Evolutionary conservation across 2,329 filamentous ascomycete genomes (phyloP).

Genomic region (Aphanocladium album): DNA sequence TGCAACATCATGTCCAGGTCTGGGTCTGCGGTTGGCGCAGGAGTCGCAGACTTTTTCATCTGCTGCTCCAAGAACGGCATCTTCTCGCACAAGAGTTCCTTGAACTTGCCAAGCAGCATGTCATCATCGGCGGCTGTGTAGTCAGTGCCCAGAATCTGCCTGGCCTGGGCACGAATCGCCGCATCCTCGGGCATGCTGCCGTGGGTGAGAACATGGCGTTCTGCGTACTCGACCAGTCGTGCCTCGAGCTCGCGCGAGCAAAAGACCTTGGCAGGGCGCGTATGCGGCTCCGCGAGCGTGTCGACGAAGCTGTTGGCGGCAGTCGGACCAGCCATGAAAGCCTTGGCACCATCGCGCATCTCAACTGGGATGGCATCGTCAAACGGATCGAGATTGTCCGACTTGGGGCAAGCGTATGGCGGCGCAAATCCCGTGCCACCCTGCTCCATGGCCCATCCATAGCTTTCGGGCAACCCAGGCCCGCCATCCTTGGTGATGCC

Average conservation of each 20-base stretch:
- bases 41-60: background rate
- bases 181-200: constrained; percentile 44
- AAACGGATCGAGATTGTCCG: constrained; percentile 30
- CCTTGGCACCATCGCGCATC: constrained; percentile 33
- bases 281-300: constrained; percentile 37
- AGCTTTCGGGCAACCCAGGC: constrained; percentile 41
- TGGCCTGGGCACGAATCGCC: constrained; percentile 40
- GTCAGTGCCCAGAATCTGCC: constrained; percentile 41
- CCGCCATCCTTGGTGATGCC: constrained; percentile 47
- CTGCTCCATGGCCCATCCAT: constrained; percentile 42
- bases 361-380: constrained; percentile 27
- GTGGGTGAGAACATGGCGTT: constrained; percentile 31
- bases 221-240: constrained; percentile 47
- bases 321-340: constrained; percentile 35
- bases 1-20: constrained; percentile 38
- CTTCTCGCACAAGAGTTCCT: constrained; percentile 35
- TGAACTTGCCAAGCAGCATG: constrained; percentile 50
- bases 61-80: constrained; percentile 14
- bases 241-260: constrained; percentile 54
- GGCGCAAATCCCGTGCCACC: constrained; percentile 53
- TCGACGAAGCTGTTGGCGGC: constrained; percentile 46
- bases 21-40: background rate
- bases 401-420: constrained; percentile 46
- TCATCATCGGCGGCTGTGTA: constrained; percentile 51
- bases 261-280: constrained; percentile 48